These are phyloP conservation scores for Streptanthus diversifolius DNA, from an alignment of 345 rosid species.

Conservation along the genomic window DNA sequence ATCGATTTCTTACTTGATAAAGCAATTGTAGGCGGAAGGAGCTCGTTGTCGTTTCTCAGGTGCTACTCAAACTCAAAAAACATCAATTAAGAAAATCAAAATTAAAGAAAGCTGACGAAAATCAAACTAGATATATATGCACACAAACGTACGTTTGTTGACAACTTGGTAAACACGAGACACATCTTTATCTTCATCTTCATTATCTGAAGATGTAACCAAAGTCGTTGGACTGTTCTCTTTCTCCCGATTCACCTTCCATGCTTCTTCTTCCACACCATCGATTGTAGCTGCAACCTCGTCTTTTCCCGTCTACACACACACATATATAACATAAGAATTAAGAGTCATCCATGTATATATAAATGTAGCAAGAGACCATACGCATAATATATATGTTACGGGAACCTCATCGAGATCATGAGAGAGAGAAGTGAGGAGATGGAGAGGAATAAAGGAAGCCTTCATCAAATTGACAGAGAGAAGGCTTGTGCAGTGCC, in stretches of 20 bases:
- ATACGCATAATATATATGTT: not conserved
- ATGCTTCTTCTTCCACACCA: constrained; percentile 36
- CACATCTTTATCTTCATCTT: constrained; percentile 66
- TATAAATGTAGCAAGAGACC: not conserved
- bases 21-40: constrained; percentile 90
- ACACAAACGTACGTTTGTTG: constrained; percentile 67
- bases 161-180: constrained; percentile 49
- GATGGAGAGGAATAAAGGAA: constrained; percentile 81
- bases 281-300: constrained; percentile 32
- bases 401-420: constrained; percentile 43
- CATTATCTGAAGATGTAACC: constrained; percentile 60
- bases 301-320: constrained; percentile 42
- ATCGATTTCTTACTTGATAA: constrained; percentile 69
- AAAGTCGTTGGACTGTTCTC: constrained; percentile 43
- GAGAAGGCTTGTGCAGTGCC: constrained; percentile 89
- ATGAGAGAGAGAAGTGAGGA: constrained; percentile 61
- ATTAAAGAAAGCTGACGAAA: not conserved
- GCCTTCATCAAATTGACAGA: constrained; percentile 90
- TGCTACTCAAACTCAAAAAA: constrained; percentile 43
- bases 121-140: not conserved
- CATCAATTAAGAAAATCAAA: not conserved
- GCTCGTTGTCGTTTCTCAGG: constrained; percentile 98
- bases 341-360: not conserved
- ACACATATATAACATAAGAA: not conserved
- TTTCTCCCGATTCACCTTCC: constrained; percentile 27